A percentile compares a stretch with the other conserved stretches of the same genome.
Evolutionary conservation across 179 eudicot genomes (phyloP).

Genomic region (Beta macrorhiza): DNA sequence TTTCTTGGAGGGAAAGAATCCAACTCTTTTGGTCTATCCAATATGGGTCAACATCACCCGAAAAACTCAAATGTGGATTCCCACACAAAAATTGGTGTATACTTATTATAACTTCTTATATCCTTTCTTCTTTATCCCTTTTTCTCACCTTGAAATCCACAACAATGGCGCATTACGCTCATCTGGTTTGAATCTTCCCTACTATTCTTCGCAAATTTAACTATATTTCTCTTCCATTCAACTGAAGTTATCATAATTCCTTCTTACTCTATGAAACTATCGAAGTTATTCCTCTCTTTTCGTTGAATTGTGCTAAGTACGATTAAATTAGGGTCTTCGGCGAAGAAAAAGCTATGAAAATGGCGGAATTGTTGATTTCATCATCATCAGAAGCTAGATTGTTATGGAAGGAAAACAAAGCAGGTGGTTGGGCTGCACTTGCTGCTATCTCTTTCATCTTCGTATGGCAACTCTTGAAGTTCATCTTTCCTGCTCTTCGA

Average conservation of each 20-base stretch:
- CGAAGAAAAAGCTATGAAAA: neutral
- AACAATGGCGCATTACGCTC: no score
- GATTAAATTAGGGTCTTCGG: slow-evolving; percentile 9
- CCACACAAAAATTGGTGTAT: no score
- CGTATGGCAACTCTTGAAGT: slow-evolving; percentile 24
- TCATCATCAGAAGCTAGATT: neutral
- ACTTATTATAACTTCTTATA: no score
- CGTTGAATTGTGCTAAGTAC: neutral
- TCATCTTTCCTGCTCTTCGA: slow-evolving; percentile 15
- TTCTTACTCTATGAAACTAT: neutral
- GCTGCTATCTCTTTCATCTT: slow-evolving; percentile 31
- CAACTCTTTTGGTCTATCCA: no score
- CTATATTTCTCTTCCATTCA: neutral
- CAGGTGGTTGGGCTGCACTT: slow-evolving; percentile 30
- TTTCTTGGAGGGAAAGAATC: no score
- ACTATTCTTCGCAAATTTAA: no score
- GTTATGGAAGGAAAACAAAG: slow-evolving; percentile 30
- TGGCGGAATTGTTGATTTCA: slow-evolving; percentile 21
- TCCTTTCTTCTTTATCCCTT: neutral
- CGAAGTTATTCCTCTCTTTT: neutral
- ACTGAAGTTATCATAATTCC: no score
- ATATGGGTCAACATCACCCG: no score
- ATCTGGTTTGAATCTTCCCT: no score
- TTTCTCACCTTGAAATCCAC: neutral
- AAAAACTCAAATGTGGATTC: no score